Evolutionary conservation across 345 rosid genomes (phyloP).

Genomic region (Lepidium sativum): DNA sequence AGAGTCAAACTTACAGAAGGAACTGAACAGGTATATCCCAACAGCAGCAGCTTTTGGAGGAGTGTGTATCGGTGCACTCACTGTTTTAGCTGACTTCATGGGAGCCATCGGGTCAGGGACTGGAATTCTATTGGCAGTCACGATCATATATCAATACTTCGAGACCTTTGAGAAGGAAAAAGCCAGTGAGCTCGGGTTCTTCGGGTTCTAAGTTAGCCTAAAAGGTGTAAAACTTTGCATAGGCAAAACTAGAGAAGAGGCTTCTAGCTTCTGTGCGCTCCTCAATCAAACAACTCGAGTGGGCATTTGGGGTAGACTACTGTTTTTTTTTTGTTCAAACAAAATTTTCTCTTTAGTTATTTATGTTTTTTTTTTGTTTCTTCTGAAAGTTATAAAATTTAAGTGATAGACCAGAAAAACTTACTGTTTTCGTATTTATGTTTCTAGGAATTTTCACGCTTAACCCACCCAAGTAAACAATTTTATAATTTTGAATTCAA

Average conservation of each 20-base stretch:
- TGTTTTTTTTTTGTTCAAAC: conserved; percentile 13
- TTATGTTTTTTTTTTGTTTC: conserved; percentile 18
- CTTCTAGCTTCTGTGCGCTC: conserved; percentile 16
- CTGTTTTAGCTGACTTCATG: conserved; percentile 83
- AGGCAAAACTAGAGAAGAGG: conserved; percentile 12
- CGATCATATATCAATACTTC: conserved; percentile 77
- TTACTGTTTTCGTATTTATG: conserved; percentile 5
- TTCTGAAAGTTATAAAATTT: neutral
- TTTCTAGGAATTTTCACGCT: conserved; percentile 19
- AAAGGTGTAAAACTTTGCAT: conserved; percentile 4
- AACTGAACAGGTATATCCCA: conserved; percentile 78
- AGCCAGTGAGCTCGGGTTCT: conserved; percentile 85
- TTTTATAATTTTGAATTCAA: conserved; percentile 7
- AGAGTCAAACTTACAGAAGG: conserved; percentile 80
- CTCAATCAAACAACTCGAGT: conserved; percentile 8
- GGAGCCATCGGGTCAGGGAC: conserved; percentile 89
- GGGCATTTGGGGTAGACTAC: conserved; percentile 10
- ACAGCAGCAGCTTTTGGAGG: conserved; percentile 94
- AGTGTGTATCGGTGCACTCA: conserved; percentile 74
- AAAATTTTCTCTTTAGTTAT: conserved; percentile 1
- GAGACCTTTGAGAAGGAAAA: conserved; percentile 93
- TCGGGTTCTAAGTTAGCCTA: conserved; percentile 46
- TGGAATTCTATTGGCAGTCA: conserved; percentile 76
- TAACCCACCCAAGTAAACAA: conserved; percentile 22
- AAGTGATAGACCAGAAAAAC: conserved; percentile 8